Evolutionary conservation across 495 filamentous ascomycete genomes (phyloP), one percentile per base, ranked within the genome.

Genomic region (Xylaria palmicola): DNA sequence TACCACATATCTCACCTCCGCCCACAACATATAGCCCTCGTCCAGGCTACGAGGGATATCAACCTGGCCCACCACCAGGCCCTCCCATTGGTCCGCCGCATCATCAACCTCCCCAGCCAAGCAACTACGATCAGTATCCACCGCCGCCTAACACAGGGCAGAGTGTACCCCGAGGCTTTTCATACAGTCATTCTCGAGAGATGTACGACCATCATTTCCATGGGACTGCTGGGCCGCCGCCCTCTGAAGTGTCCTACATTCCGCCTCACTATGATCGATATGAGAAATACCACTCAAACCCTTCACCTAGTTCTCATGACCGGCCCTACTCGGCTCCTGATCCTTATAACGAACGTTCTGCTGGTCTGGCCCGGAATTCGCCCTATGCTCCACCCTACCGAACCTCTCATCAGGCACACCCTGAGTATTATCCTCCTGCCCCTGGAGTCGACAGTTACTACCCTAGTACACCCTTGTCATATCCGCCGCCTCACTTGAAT

Each of bases 271-370:
- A 66, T 12, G 24, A 36, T 63, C 52, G 44, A 9, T 50, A 51
- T 57, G 36, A 58, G 15, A 20, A 59, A 34, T 24, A 57, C 24
- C 60, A 43, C 27, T 12, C 40, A 34, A 45, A 32, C 7, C 17
- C 59, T 43, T 17, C 19, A 4, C 22, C 39, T 37, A 7, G n/a
- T 44, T 39, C 47, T 7, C 53, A 61, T 55, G 36, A 32, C 3
- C 59, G 50, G 32, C 27, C 49, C 20, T 65, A 57, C 34, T 62
- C 66, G 30, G 62, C 66, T n/a, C 36, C 64, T 17, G 64, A 64
- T 49, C 60, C 49, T 56, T 67, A 69, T 62, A 59, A 73, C 68
- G 65, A 72, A n/a, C 45, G 65, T 66, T 47, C 57, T 74, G 40
- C 72, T 63, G n/a, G 68, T 29, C 59, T 70, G 73, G 19, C 29